A percentile compares a stretch with the other conserved stretches of the same genome.
phyloP scores from a whole-genome alignment of 75 land plant genomes.

The Picea glauca region DNA sequence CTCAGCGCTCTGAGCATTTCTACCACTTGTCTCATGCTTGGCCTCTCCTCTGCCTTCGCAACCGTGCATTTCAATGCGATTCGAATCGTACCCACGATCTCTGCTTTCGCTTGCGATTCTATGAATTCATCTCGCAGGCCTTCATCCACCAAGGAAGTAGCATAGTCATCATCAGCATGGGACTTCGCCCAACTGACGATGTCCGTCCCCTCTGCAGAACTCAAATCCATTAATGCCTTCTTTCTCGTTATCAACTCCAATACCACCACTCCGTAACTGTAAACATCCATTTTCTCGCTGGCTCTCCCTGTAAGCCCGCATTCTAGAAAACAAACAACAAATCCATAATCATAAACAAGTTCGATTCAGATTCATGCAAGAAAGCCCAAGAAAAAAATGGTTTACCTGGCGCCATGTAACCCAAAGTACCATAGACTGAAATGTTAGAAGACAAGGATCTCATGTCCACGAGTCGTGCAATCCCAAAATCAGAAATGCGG shows the following conservation, averaged over 20 bases:
- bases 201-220: slow-evolving; percentile 34
- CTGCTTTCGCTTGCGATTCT: not conserved
- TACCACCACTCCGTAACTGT: slow-evolving; percentile 64
- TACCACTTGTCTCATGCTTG: not conserved
- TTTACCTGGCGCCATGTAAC: slow-evolving; percentile 76
- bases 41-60: not conserved
- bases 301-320: slow-evolving; percentile 35
- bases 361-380: too few relatives aligned
- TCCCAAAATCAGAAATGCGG: slow-evolving; percentile 52
- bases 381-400: not conserved
- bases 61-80: not conserved
- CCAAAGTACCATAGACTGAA: slow-evolving; percentile 41
- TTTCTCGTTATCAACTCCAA: slow-evolving; percentile 67
- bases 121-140: not conserved
- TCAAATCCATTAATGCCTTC: slow-evolving; percentile 37
- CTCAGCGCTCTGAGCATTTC: not conserved
- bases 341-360: too few relatives aligned
- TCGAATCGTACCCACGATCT: not conserved
- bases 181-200: not conserved
- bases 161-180: too few relatives aligned
- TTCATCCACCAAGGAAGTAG: not conserved
- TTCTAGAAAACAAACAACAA: slow-evolving; percentile 14
- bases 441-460: slow-evolving; percentile 16
- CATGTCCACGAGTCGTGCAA: slow-evolving; percentile 36
- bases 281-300: slow-evolving; percentile 62